Base-by-base conservation (phyloP, 2,329 filamentous ascomycete genomes). In the Magnaporthiopsis incrustans region DNA sequence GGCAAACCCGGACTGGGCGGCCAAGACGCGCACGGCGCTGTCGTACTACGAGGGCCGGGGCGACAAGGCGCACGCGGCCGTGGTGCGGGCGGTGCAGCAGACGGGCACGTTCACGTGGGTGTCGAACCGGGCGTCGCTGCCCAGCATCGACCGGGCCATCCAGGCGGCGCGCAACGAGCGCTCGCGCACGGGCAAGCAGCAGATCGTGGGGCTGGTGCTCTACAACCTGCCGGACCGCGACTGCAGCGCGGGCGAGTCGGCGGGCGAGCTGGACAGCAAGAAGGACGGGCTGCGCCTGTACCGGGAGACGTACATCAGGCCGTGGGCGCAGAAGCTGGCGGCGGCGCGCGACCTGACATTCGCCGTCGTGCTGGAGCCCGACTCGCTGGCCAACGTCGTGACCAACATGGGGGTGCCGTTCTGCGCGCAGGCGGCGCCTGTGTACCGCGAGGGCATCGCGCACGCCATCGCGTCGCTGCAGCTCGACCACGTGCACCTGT, bases 161-260 rank as follows among this genome's bases (percentile, higher is more conserved):
- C 68, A 69, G n/a, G 67, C 70, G 4, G 77, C 77, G 3, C 76
- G 77, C 38, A 68, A 68, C 7, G 71, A 67, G n/a, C 73, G 78
- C 69, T 66, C 70, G n/a, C 64, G 65, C 32, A 74, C 74, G 2
- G 72, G 73, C 58, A 70, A 73, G 67, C 71, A 76, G 66, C 71
- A 78, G 67, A 76, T 79, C 60, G 71, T 80, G 6, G 76, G 77
- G 10, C 69, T 81, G 27, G 77, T 81, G 22, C 70, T 80, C 6
- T 80, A 80, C 69, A 76, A 80, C 67, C 71, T 81, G 1, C 77
- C 77, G 8, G 77, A 79, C 65, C 70, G 78, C 3, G 78, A 81
- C 70, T 81, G 78, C 72, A 74, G 73, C n/a, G 77, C 75, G 6
- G 77, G 76, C 32, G 76, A 78, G 67, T 75, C 72, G 18, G 73